Evolutionary conservation across 2,329 filamentous ascomycete species (phyloP), one percentile per base, ranked within the genome.

Genomic region (Cyphellophora attinorum): DNA sequence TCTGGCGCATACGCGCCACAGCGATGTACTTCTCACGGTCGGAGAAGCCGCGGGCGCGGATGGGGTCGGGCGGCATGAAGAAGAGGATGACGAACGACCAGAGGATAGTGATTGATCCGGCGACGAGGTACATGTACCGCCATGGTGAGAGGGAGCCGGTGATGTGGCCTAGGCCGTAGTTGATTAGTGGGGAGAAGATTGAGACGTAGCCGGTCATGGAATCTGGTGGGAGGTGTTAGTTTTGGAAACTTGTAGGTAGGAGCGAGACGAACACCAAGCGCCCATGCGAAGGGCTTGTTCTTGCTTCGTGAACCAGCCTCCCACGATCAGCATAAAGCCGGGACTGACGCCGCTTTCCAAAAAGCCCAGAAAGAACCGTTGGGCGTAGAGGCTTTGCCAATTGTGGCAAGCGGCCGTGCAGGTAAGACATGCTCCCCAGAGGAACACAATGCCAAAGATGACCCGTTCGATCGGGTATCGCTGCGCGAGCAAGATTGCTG

Each of bases 91-190:
- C 78, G 44, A 80, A 80, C 0, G 33, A 30, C 36, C 38, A 44
- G 2, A 79, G 27, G 25, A 80, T 70, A 0, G 78, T 82, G 32
- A 81, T 48, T 0, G 60, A 61, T 1, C 78, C 78, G 1, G 76
- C 76, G 8, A 82, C 58, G 11, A 82, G 60, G 51, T 81, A 83
- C 40, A 82, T 79, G 45, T 79, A 81, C 57, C 81, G 77, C 79
- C 79, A 85, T 3, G 68, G 59, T 19, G 61, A 66, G 21, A 81
- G 56, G 0, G 57, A 51, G 0, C 72, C 72, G 16, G 19, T 38
- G 31, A 81, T 72, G 52, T 80, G 76, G 0, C 72, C 76, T 47
- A 81, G 79, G 2, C 68, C 78, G 50, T 81, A 81, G 56, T 79
- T 80, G 30, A 81, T 56, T 0, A 64, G 72, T 6, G 65, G 64